Conservation (phyloP, 495 filamentous ascomycete species). For the Tricharina praecox region DNA sequence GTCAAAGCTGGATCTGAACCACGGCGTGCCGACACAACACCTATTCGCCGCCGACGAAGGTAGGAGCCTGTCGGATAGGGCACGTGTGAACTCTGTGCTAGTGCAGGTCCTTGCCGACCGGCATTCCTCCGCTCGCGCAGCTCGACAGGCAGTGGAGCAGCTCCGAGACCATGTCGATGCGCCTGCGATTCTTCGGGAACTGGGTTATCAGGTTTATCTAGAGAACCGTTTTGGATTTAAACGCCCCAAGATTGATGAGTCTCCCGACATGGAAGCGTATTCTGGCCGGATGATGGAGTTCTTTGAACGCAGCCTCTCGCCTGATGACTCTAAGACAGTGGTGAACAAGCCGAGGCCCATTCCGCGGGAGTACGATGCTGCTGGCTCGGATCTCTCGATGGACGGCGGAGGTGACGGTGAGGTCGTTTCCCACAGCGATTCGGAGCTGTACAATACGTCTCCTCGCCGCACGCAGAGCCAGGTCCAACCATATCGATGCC, state of each 20-base stretch:
- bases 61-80: not conserved
- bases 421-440: not conserved
- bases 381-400: not conserved
- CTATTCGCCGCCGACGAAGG: not conserved
- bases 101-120: slow-evolving; percentile 1
- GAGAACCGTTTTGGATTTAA: not conserved
- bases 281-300: slow-evolving; percentile 2
- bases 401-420: not conserved
- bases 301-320: slow-evolving; percentile 4
- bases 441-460: not conserved
- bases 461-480: not conserved
- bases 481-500: not conserved
- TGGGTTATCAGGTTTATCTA: slow-evolving; percentile 3
- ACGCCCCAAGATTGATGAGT: not conserved
- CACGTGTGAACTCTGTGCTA: not conserved
- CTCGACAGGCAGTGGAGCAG: slow-evolving; percentile 1
- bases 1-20: not conserved
- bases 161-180: not conserved
- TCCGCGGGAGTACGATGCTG: not conserved
- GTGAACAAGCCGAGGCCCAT: not conserved
- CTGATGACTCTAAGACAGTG: not conserved
- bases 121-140: not conserved
- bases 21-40: not conserved
- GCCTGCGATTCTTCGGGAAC: not conserved
- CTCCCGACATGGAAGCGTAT: not conserved